A percentile compares a stretch with the other conserved stretches of the same genome.
phyloP scores from a whole-genome alignment of 768 basidiomycete genomes.

The Infundibulicybe gibba region DNA sequence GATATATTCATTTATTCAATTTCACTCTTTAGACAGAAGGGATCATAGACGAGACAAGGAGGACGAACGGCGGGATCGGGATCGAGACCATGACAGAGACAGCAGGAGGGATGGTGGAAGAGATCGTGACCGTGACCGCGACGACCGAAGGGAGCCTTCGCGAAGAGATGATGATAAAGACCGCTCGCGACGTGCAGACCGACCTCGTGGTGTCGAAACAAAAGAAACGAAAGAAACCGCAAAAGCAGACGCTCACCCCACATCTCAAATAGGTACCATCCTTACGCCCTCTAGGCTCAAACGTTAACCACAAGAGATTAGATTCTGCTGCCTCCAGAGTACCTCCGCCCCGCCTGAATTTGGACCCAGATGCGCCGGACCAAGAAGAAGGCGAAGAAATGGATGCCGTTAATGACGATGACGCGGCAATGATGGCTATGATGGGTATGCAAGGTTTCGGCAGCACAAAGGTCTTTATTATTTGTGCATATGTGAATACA shows the following conservation, averaged over 20 bases:
- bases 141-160: slow-evolving; percentile 30
- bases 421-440: slow-evolving; percentile 80
- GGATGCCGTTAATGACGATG: slow-evolving; percentile 61
- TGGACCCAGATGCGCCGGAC: slow-evolving; percentile 36
- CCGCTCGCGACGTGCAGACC: slow-evolving; percentile 17
- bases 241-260: too few relatives aligned
- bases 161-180: slow-evolving; percentile 29
- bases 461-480: slow-evolving; percentile 62
- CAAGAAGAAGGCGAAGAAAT: slow-evolving; percentile 45
- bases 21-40: slow-evolving; percentile 24
- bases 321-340: slow-evolving; percentile 11
- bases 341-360: slow-evolving; percentile 21
- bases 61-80: slow-evolving; percentile 35
- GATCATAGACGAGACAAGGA: slow-evolving; percentile 39
- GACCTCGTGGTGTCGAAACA: slow-evolving; percentile 16
- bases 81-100: slow-evolving; percentile 28
- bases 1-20: neutral
- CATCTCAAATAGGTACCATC: neutral
- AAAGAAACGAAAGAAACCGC: slow-evolving; percentile 17
- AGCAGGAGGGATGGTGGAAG: slow-evolving; percentile 12
- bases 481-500: neutral
- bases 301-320: too few relatives aligned
- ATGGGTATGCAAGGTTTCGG: slow-evolving; percentile 92
- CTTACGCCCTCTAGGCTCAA: slow-evolving; percentile 2
- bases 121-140: slow-evolving; percentile 29